Base-by-base conservation (phyloP, 208 protist genomes). In the Trypanosoma congolense region DNA sequence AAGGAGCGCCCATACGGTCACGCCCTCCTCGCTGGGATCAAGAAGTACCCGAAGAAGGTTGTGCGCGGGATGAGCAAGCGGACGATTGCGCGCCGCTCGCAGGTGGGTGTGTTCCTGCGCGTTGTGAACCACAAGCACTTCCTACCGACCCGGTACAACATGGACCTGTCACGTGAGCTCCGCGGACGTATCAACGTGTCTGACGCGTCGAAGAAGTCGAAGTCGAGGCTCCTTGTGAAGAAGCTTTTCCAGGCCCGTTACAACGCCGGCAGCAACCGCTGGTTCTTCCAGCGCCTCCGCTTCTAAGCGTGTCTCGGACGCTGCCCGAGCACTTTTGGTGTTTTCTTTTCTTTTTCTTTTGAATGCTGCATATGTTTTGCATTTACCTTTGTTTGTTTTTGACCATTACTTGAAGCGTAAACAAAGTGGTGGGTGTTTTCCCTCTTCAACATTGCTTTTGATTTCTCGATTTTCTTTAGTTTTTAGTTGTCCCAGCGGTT, bases 61-160 rank as follows among this genome's bases (percentile, higher is more conserved):
- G 78, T 91, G 60, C 93, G 89, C 61, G 69, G 76, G 33, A 99
- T 99, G 97, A 84, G 72, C 74, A 86, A 95, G 80, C 95, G 96
- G 67, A 82, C 75, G 31, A 93, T 98, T 46, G 58, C 80, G 30
- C 87, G 92, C 72, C 80, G 95, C 69, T 96, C 92, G 50, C 77
- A 83, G 60, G 77, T 99, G 36, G 90, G 82, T 64, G 88, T 97
- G 69, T 99, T 99, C 83, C 80, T 99, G 57, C 98, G 97, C 76
- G 79, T 97, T 31, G 80, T 98, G 79, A 99, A 99, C 93, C 96
- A 97, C 93, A 96, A 93, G 77, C 97, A 99, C 92, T 82, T 99
- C 67, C 95, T 99, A 84, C 96, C 97, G 52, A 99, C 97, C 46
- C 84, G 97, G 70, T 98, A 97, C 76, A 92, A 95, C 85, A 80